Conservation (phyloP, 2,329 filamentous ascomycete genomes). For the Emergomyces pasteurianus region DNA sequence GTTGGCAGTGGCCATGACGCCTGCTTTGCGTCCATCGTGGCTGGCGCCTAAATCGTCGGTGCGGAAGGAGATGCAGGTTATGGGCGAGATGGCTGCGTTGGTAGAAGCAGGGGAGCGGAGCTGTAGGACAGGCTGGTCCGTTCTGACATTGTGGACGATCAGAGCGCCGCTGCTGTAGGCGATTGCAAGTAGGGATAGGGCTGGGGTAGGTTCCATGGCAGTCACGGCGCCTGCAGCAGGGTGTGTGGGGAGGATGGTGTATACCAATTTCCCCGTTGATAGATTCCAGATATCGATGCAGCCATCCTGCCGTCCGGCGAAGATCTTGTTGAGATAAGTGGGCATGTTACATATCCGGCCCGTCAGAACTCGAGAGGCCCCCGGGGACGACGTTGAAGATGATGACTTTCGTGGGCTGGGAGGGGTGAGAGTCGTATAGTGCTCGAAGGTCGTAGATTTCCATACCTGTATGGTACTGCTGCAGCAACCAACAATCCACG, state of each 20-base stretch:
- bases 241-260: conserved; percentile 70
- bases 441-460: conserved; percentile 70
- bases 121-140: conserved; percentile 60
- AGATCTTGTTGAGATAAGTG: conserved; percentile 91
- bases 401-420: conserved; percentile 42
- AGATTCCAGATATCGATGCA: conserved; percentile 96
- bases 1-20: conserved; percentile 89
- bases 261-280: conserved; percentile 78
- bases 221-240: conserved; percentile 69
- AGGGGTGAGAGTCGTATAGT: conserved; percentile 70
- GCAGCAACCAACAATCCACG: conserved; percentile 78
- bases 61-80: conserved; percentile 79
- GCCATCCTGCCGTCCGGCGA: conserved; percentile 76
- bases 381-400: neutral
- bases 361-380: conserved; percentile 55
- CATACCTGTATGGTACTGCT: conserved; percentile 72
- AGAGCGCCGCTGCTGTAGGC: conserved; percentile 72
- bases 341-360: conserved; percentile 78
- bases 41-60: conserved; percentile 82
- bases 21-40: conserved; percentile 69
- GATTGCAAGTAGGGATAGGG: conserved; percentile 74
- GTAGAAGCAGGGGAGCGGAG: conserved; percentile 48
- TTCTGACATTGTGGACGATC: conserved; percentile 68
- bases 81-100: conserved; percentile 39
- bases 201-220: conserved; percentile 71